Base-by-base conservation (phyloP, 2,329 filamentous ascomycete species). In the Sphaerostilbella broomeana region DNA sequence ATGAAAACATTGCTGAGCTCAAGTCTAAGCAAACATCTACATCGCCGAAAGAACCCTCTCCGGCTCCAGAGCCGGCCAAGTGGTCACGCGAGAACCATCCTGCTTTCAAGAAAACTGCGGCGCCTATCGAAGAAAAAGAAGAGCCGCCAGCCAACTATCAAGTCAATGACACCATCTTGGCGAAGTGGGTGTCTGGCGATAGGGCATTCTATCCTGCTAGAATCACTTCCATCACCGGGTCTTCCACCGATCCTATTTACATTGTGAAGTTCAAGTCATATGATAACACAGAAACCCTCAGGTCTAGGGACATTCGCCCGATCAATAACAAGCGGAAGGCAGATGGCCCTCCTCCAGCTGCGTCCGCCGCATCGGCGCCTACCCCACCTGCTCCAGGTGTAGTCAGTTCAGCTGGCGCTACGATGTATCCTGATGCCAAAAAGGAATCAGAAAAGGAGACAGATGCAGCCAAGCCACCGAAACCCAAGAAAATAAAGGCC, bases 241-340 rank as follows among this genome's bases (percentile, higher is more conserved):
- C 88, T 7, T 81, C 83, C n/a, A 84, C 80, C 29, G 85, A 86
- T 37, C 90, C 89, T 24, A 86, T 95, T 47, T 98, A 95, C 61
- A 84, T 86, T 33, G 89, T 98, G 61, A 92, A 85, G 52, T 98
- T 97, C 72, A 90, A 94, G 65, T 86, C 79, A 54, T 97, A 97
- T 65, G 78, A 82, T 47, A 87, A 76, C 16, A 86, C 83, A 31
- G 88, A 95, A 62, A 92, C 85, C 22, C 65, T 94, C 45, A 77
- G 81, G 44, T 79, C 84, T 46, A 82, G 84, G 61, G 88, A 97
- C 55, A 86, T 95, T 49, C 81, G 86, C 53, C 86, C 88, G 35
- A 67, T 92, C 24, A 76, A 78, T 35, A 81, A 76, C 63, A 89
- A 95, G 70, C 79, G 87, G 58, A 94, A 95, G 66, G 84, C 86